phyloP scores from a whole-genome alignment of 805 yeast genomes.

The Metschnikowia anglica region DNA sequence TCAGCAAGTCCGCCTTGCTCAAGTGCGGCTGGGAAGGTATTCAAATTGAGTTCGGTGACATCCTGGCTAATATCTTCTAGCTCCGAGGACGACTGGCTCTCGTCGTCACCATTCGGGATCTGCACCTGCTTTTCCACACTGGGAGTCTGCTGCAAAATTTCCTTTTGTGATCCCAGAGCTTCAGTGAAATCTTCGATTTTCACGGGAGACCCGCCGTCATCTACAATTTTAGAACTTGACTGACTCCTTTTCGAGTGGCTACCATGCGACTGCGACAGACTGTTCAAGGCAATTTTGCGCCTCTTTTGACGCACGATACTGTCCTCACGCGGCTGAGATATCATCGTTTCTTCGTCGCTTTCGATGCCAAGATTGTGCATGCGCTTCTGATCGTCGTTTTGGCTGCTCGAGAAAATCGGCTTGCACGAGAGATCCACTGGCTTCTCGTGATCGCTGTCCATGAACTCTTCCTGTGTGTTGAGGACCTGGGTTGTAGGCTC shows the following conservation, averaged over 20 bases:
- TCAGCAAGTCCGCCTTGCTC: neutral
- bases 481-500: constrained; percentile 35
- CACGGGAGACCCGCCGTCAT: neutral
- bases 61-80: constrained; percentile 25
- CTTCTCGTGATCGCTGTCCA: constrained; percentile 7
- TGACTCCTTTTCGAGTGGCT: neutral
- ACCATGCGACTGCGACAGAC: constrained; percentile 8
- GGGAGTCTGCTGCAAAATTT: too few species aligned
- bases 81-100: constrained; percentile 20
- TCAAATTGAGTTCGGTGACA: constrained; percentile 10
- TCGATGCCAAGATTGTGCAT: neutral
- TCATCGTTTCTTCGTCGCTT: constrained; percentile 9
- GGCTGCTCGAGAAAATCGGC: constrained; percentile 24
- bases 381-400: constrained; percentile 11
- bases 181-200: neutral
- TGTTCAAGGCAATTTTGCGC: constrained; percentile 5
- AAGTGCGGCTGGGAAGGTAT: neutral
- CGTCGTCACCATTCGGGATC: neutral
- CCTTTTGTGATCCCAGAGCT: neutral
- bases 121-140: neutral
- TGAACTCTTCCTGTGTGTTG: constrained; percentile 28
- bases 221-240: neutral
- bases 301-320: constrained; percentile 27
- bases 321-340: constrained; percentile 25
- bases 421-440: constrained; percentile 16